Percentiles rank a stretch among this genome's conserved stretches.
Evolutionary conservation across 768 basidiomycete genomes (phyloP).

Genomic region (Basidioascus undulatus): DNA sequence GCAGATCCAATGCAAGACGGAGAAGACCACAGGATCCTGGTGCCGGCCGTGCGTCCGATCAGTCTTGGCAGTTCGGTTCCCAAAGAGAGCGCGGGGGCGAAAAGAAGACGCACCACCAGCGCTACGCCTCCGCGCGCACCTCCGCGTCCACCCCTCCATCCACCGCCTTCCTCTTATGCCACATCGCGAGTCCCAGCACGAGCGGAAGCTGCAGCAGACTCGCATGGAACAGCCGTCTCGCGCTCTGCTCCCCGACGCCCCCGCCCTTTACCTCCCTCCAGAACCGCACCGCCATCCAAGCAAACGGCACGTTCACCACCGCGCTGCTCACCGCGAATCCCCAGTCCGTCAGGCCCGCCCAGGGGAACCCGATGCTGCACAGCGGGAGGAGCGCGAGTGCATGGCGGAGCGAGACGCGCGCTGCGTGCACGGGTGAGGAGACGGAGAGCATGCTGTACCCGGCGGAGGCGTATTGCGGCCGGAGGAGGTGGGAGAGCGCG

Average conservation of each 20-base stretch:
- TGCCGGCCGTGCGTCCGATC: too few relatives aligned
- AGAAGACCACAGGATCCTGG: too few relatives aligned
- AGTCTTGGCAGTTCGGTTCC: too few relatives aligned
- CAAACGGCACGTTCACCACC: slow-evolving; percentile 46
- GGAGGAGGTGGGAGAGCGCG: slow-evolving; percentile 61
- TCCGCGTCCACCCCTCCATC: too few relatives aligned
- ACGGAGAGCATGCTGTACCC: slow-evolving; percentile 86
- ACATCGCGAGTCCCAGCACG: slow-evolving; percentile 79
- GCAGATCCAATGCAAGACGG: too few relatives aligned
- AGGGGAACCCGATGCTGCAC: slow-evolving; percentile 52
- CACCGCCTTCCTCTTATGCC: too few relatives aligned
- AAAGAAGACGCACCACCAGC: too few relatives aligned
- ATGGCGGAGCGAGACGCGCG: slow-evolving; percentile 65
- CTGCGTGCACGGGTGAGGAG: slow-evolving; percentile 49
- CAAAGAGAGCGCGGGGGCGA: too few relatives aligned
- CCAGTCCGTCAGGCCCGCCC: slow-evolving; percentile 88
- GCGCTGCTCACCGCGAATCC: slow-evolving; percentile 53
- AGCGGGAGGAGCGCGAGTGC: slow-evolving; percentile 48
- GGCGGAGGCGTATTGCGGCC: slow-evolving; percentile 70
- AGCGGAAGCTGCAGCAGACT: slow-evolving; percentile 79
- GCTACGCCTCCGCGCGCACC: too few relatives aligned
- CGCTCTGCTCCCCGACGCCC: slow-evolving; percentile 25
- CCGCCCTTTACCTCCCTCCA: slow-evolving; percentile 24
- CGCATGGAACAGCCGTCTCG: slow-evolving; percentile 50
- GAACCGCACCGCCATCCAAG: slow-evolving; percentile 45